Conservation (phyloP, 441 rosid species). For the Manihot esculenta region DNA sequence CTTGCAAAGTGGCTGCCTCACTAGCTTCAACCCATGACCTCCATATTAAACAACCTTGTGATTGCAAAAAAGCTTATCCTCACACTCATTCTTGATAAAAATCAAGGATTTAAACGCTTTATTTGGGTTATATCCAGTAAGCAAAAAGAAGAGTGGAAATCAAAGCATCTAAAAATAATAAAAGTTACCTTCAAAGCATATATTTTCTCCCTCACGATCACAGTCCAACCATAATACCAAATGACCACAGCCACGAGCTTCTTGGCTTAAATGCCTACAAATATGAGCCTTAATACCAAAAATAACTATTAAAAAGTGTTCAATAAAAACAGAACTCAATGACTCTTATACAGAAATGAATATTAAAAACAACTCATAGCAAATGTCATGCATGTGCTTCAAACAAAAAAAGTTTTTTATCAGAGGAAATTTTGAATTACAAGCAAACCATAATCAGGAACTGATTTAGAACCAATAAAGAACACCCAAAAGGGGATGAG, state of each 20-base stretch:
- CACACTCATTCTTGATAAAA: neutral
- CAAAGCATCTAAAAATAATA: slow-evolving; percentile 8
- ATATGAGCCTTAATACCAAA: slow-evolving; percentile 65
- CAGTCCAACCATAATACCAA: slow-evolving; percentile 96
- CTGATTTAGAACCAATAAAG: too few relatives aligned
- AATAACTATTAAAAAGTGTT: slow-evolving; percentile 6
- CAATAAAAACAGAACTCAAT: neutral
- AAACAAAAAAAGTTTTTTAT: neutral
- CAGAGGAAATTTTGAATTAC: neutral
- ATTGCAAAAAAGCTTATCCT: neutral
- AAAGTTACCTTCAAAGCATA: slow-evolving; percentile 89
- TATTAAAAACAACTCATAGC: neutral
- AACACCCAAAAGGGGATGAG: too few relatives aligned
- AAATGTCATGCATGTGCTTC: neutral
- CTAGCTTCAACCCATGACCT: neutral
- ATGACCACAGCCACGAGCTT: slow-evolving; percentile 79
- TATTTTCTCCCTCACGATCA: slow-evolving; percentile 98
- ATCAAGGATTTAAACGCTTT: neutral
- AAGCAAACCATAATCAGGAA: neutral
- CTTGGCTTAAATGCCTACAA: slow-evolving; percentile 77
- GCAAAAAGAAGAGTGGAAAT: slow-evolving; percentile 2
- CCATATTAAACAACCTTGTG: neutral
- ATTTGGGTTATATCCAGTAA: neutral
- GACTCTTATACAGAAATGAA: neutral
- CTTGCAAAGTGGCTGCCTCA: neutral